Base-by-base conservation (phyloP, 2,329 filamentous ascomycete species). In the Xylaria sp. region DNA sequence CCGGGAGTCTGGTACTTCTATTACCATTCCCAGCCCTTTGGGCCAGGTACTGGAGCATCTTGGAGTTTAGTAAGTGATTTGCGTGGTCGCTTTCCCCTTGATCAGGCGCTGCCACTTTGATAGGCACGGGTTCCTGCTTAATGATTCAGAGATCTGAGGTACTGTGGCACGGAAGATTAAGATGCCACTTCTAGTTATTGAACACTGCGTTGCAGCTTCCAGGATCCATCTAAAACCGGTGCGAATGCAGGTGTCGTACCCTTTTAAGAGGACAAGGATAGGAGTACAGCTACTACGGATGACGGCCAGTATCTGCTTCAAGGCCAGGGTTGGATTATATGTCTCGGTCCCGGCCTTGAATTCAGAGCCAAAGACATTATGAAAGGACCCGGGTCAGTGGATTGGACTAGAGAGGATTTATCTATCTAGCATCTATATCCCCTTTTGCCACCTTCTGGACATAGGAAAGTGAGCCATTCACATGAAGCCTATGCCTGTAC, bases 31-130 rank as follows among this genome's bases (percentile, higher is more conserved):
- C 17, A 45, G 40, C 7, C 47, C 61, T 20, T 55, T 47, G 11
- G 26, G 19, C 7, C 52, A 21, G 20, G 50, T 63, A 38, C 42
- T 60, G 8, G 55, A 62, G 13, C 62, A 64, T 44, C 47, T 64
- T 24, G 57, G 56, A 0, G 38, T 60, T 16, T 52, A 53, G 46
- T 24, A 46, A 2, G 13, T n/a, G 3, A 53, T 61, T 7, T 41
- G 45, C 11, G 47, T 45, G 1, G 57, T 40, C 4, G 52, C 43
- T 16, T 21, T 60, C 19, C 60, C 56, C 2, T 43, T 61, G 2
- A 43, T 39, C 18, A 26, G 49, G 19, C 56, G 56, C 9, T 20
- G 22, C 7, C 48, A 63, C 48, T 52, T 54, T 34, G 48, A 51
- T 29, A n/a, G 57, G 19, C 18, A 39, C 17, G 54, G 57, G 2